Conservation (phyloP, 148 eudicot species). For the Pharnaceum exiguum region DNA sequence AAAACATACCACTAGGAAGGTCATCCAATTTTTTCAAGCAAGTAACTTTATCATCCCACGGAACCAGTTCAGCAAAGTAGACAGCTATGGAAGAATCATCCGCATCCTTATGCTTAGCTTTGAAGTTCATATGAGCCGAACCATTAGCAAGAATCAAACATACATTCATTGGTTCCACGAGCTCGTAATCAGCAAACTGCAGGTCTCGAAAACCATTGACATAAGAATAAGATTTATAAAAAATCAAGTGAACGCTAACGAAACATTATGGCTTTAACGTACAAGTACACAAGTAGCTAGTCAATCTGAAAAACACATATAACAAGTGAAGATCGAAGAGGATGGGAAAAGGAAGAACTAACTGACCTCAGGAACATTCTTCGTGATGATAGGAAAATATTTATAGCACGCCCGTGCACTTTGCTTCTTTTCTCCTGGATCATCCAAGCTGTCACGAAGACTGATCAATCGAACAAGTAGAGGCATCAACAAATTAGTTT, state of each 20-base stretch:
- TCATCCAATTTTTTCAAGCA: background rate
- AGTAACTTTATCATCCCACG: background rate
- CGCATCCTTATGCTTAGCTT: constrained; percentile 1
- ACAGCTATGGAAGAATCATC: background rate
- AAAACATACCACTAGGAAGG: background rate
- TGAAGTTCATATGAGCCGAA: constrained; percentile 5
- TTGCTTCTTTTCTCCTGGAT: background rate
- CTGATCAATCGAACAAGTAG: too few relatives aligned
- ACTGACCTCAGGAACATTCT: background rate
- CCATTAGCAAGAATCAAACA: background rate
- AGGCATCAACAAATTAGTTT: too few relatives aligned
- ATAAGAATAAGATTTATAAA: too few relatives aligned
- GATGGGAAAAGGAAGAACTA: background rate
- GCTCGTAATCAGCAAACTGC: constrained; percentile 1
- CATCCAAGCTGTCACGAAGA: background rate
- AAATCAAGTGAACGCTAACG: background rate
- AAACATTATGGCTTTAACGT: background rate
- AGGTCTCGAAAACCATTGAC: background rate
- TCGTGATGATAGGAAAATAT: background rate
- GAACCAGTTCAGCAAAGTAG: background rate
- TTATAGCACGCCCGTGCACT: background rate
- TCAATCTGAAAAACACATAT: background rate
- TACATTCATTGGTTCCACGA: background rate
- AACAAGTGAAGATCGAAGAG: background rate
- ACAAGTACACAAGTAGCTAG: background rate